Base-by-base conservation (phyloP, 495 filamentous ascomycete species). In the Podospora pseudocomata region DNA sequence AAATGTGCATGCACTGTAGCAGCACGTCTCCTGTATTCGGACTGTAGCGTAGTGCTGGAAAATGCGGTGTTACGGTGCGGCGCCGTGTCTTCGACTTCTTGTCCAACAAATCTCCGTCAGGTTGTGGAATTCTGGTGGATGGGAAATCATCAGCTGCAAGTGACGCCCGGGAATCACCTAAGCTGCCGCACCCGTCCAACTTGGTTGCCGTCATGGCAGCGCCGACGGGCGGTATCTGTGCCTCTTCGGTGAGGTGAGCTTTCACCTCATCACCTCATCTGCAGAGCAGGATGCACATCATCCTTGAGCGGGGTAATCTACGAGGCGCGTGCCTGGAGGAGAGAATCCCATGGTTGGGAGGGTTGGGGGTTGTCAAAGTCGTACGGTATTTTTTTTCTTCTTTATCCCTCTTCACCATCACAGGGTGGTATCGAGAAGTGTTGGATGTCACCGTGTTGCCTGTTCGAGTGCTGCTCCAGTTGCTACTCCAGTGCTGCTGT, bases 261-360 rank as follows among this genome's bases (percentile, higher is more conserved):
- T 23, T 23, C 23, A 23, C 23, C 23, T 23, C 23, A 2, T 23
- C 23, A 23, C 23, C 23, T 23, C 23, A 23, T 23, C 23, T 23
- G 23, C 16, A 61, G 28, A 9, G 15, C 28, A 13, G 39, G 15
- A 49, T 63, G 61, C 61, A 63, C 61, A 63, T 63, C 61, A 63
- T 63, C 34, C 34, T 63, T 63, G 61, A 63, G 61, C 30, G 61
- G 61, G 61, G 61, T 63, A 63, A 63, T 23, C 4, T 5, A 5
- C 56, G 4, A 2, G 56, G 23, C 56, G 39, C 39, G 39, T 49
- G 9, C 39, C 39, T 49, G 39, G 39, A 49, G 13, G 39, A 49
- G 5, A 49, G 13, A 49, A 49, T 49, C 5, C 39, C 39, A 49
- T 49, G 39, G 15, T 49, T 49, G 39, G 15, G 39, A 49, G 39